Evolutionary conservation across 257 asterid species (phyloP).

Genomic region (Echium plantagineum): DNA sequence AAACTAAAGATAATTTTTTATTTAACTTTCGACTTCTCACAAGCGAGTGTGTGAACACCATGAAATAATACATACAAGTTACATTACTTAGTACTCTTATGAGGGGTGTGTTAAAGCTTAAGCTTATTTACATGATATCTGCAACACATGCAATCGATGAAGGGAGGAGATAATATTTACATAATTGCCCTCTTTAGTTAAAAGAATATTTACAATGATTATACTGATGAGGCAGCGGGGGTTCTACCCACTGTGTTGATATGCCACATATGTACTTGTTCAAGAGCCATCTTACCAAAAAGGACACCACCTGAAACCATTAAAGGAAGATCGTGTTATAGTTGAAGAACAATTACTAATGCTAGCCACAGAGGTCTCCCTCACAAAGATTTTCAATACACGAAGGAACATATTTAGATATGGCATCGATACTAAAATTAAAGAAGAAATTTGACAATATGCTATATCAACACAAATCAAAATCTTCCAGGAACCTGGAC

Average conservation of each 20-base stretch:
- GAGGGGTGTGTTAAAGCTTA: no score
- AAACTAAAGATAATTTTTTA: no score
- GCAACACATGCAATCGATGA: not conserved
- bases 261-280: constrained; percentile 13
- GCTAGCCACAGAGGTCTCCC: not conserved
- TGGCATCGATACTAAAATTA: not conserved
- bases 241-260: not conserved
- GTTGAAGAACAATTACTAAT: constrained; percentile 6
- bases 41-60: no score
- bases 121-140: not conserved
- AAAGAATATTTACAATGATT: constrained; percentile 1
- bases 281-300: constrained; percentile 53
- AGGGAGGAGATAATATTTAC: not conserved
- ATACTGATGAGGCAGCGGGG: not conserved
- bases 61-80: no score
- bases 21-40: no score
- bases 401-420: not conserved
- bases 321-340: not conserved
- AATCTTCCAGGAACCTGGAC: not conserved
- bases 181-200: not conserved
- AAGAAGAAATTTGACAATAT: no score
- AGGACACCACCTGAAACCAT: constrained; percentile 91
- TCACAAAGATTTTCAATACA: not conserved
- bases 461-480: no score
- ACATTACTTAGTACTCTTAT: no score